A percentile compares a stretch with the other conserved stretches of the same genome.
Conservation (phyloP, 139 green algal genomes). For the Deuterostichococcus epilithicus region DNA sequence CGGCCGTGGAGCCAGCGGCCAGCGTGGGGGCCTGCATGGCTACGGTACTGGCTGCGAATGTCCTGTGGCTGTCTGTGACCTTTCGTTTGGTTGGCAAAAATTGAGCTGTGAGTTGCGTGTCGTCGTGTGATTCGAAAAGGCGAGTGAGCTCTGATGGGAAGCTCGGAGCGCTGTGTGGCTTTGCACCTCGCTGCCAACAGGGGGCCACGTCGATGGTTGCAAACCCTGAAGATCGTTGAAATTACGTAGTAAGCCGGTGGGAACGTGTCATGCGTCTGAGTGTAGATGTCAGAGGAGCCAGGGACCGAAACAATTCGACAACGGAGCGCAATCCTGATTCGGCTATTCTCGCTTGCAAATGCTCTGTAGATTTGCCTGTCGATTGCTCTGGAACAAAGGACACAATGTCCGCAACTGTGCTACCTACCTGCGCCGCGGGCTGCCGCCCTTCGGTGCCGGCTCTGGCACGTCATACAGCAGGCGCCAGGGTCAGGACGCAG, state of each 20-base stretch:
- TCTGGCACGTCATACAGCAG: background rate
- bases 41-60: background rate
- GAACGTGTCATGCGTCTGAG: too few relatives aligned
- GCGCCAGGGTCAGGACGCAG: background rate
- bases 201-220: too few relatives aligned
- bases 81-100: background rate
- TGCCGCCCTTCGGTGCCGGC: background rate
- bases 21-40: slow-evolving; percentile 3
- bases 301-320: too few relatives aligned
- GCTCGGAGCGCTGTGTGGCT: too few relatives aligned
- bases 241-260: too few relatives aligned
- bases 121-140: background rate
- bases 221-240: too few relatives aligned
- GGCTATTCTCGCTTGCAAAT: too few relatives aligned
- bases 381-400: too few relatives aligned
- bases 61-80: background rate
- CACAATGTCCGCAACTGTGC: background rate
- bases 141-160: background rate
- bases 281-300: too few relatives aligned
- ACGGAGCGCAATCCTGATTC: too few relatives aligned
- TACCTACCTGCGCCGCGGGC: background rate
- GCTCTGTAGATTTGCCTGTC: too few relatives aligned
- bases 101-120: background rate
- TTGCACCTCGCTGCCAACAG: too few relatives aligned
- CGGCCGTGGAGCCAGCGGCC: background rate